phyloP scores from a whole-genome alignment of 1,284 basidiomycete genomes.

The Cryptococcus sp. region DNA sequence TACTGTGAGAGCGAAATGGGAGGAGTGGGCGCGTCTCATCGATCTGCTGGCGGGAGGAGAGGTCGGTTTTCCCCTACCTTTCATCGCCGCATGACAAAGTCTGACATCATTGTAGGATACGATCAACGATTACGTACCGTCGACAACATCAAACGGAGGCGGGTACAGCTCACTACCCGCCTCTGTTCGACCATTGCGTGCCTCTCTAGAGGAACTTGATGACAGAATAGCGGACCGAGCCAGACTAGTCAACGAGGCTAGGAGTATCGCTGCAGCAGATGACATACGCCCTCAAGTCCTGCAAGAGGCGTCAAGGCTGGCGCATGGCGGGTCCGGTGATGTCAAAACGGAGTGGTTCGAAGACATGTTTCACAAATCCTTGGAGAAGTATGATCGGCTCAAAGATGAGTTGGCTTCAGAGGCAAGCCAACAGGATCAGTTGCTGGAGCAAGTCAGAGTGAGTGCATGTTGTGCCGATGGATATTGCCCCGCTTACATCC shows the following conservation, averaged over 20 bases:
- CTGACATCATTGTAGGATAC: slow-evolving; percentile 59
- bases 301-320: slow-evolving; percentile 62
- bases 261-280: slow-evolving; percentile 66
- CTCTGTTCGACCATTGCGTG: slow-evolving; percentile 69
- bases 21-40: slow-evolving; percentile 78
- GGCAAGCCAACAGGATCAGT: slow-evolving; percentile 63
- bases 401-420: slow-evolving; percentile 65
- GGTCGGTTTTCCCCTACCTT: slow-evolving; percentile 53
- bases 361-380: slow-evolving; percentile 71
- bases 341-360: slow-evolving; percentile 83
- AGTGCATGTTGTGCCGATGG: slow-evolving; percentile 19
- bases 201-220: slow-evolving; percentile 77
- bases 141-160: slow-evolving; percentile 28
- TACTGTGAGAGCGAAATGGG: slow-evolving; percentile 76
- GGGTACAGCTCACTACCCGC: slow-evolving; percentile 38
- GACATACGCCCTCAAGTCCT: slow-evolving; percentile 74
- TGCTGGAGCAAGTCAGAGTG: slow-evolving; percentile 71
- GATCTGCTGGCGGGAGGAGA: slow-evolving; percentile 70
- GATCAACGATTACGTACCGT: slow-evolving; percentile 61
- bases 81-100: not conserved
- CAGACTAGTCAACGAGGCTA: slow-evolving; percentile 67
- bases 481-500: too few relatives aligned
- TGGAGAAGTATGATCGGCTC: slow-evolving; percentile 79
- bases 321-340: slow-evolving; percentile 61
- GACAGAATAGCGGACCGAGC: slow-evolving; percentile 65